Evolutionary conservation across 768 basidiomycete genomes (phyloP).

Genomic region (Dacryopinax primogenitus): DNA sequence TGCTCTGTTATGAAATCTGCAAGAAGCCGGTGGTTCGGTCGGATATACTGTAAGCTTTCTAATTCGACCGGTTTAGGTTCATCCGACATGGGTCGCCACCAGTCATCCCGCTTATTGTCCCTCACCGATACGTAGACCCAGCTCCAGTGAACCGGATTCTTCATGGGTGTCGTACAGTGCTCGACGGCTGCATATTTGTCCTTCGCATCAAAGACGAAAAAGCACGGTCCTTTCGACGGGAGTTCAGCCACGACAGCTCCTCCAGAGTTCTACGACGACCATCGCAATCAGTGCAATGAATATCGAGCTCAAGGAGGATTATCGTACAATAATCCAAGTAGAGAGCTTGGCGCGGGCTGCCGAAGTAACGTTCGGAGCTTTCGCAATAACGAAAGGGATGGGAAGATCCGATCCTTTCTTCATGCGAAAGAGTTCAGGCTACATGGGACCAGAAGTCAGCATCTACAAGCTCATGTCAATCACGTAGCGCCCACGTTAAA

Average conservation of each 20-base stretch:
- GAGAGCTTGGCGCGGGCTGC: background rate
- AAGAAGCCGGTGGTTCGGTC: background rate
- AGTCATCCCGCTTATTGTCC: background rate
- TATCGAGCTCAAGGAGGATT: background rate
- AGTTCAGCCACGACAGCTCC: background rate
- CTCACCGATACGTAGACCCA: background rate
- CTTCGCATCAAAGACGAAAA: background rate
- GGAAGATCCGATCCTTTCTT: background rate
- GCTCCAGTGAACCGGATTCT: background rate
- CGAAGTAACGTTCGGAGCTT: background rate
- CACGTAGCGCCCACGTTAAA: no score
- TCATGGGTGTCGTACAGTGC: background rate
- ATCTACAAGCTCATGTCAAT: no score
- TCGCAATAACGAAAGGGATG: background rate
- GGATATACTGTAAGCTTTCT: background rate
- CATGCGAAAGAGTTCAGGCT: background rate
- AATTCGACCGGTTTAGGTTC: background rate
- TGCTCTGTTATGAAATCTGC: background rate
- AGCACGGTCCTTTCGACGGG: background rate
- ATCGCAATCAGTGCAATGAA: background rate
- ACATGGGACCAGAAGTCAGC: background rate
- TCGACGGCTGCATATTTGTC: background rate
- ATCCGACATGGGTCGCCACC: background rate
- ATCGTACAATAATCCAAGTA: background rate
- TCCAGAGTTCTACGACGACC: background rate